Evolutionary conservation across 2,329 filamentous ascomycete species (phyloP).

Genomic region (Penicillium rolfsii): DNA sequence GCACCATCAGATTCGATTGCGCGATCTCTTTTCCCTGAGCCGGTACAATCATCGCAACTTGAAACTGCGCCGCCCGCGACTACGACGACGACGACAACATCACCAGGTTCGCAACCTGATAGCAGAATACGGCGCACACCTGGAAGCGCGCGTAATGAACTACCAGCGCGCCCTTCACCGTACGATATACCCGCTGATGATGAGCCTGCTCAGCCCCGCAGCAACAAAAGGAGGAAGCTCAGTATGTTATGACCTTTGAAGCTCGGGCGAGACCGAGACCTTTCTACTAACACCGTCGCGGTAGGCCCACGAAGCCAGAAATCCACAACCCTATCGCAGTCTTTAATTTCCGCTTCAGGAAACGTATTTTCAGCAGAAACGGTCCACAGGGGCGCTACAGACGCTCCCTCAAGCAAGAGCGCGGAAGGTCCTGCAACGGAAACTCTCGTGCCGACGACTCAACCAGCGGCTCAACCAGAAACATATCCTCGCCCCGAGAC

Average conservation of each 20-base stretch:
- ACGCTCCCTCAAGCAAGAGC: not conserved
- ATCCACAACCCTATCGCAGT: constrained; percentile 12
- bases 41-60: constrained; percentile 26
- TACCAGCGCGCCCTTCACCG: constrained; percentile 37
- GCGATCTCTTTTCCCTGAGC: constrained; percentile 25
- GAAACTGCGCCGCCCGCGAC: constrained; percentile 14
- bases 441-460: constrained; percentile 2
- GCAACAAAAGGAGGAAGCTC: constrained; percentile 40
- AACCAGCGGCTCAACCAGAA: not conserved
- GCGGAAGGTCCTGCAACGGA: not conserved
- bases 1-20: constrained; percentile 31
- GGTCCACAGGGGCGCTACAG: constrained; percentile 12
- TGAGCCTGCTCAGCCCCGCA: constrained; percentile 30
- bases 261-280: not conserved
- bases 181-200: constrained; percentile 44
- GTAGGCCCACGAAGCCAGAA: constrained; percentile 20
- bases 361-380: constrained; percentile 1
- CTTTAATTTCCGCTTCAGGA: constrained; percentile 1
- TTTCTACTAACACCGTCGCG: constrained; percentile 12
- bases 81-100: constrained; percentile 12
- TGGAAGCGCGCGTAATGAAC: constrained; percentile 38
- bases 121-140: constrained; percentile 29
- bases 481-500: not conserved
- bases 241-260: constrained; percentile 30
- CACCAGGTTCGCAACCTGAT: constrained; percentile 22